These are phyloP conservation scores for Neonectria hederae DNA, from an alignment of 2,329 filamentous ascomycete species.

Conservation along the genomic window DNA sequence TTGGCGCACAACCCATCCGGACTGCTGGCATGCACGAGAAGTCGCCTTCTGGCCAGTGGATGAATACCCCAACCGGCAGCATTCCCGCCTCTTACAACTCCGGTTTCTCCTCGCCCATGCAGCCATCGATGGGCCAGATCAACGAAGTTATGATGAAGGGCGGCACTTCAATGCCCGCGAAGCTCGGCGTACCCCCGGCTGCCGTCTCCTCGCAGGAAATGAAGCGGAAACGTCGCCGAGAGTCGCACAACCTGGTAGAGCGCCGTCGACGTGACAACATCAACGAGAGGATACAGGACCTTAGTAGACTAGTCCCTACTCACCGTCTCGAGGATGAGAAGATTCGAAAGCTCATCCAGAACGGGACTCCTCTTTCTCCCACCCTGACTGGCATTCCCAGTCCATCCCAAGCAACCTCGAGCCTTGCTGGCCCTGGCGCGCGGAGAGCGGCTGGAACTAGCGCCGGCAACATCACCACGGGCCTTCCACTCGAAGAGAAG, in stretches of 20 bases:
- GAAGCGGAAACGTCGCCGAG: conserved; percentile 88
- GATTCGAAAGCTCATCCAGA: conserved; percentile 92
- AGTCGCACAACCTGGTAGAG: conserved; percentile 97
- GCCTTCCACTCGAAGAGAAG: conserved; percentile 93
- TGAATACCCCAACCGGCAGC: conserved; percentile 81
- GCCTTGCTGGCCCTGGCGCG: conserved; percentile 85
- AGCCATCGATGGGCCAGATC: conserved; percentile 77
- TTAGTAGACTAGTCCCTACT: conserved; percentile 90
- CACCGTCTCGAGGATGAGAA: conserved; percentile 97
- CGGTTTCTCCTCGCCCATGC: conserved; percentile 84
- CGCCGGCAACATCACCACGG: conserved; percentile 87
- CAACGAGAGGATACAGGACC: conserved; percentile 96
- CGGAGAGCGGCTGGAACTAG: conserved; percentile 77
- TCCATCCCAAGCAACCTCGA: conserved; percentile 83
- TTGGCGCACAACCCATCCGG: conserved; percentile 81
- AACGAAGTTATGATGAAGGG: conserved; percentile 90
- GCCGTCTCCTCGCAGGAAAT: conserved; percentile 86
- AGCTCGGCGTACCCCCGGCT: conserved; percentile 68
- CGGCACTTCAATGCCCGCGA: conserved; percentile 87
- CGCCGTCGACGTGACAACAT: conserved; percentile 96
- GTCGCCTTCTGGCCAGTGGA: conserved; percentile 88
- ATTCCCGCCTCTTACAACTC: conserved; percentile 89
- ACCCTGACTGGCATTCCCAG: conserved; percentile 75
- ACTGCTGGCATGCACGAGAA: conserved; percentile 78
- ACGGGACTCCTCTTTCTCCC: conserved; percentile 88